phyloP scores from a whole-genome alignment of 768 basidiomycete species.

The Leucocoprinus sp. region DNA sequence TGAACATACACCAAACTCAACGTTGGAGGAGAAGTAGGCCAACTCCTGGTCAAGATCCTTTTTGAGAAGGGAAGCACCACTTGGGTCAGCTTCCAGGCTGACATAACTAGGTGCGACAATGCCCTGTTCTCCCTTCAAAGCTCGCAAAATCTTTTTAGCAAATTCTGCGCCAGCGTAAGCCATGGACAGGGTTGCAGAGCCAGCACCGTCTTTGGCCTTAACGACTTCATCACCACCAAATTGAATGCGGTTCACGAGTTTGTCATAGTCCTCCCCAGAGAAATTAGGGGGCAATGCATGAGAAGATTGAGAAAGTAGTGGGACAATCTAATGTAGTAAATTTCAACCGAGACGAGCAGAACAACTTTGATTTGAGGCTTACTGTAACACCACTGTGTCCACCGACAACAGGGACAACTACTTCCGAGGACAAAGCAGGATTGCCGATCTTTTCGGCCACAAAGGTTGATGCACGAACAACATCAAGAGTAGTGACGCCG shows the following conservation, averaged over 20 bases:
- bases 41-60: constrained; percentile 70
- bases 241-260: constrained; percentile 79
- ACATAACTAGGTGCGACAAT: constrained; percentile 83
- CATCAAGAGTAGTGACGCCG: constrained; percentile 97
- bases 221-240: constrained; percentile 98
- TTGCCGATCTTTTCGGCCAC: constrained; percentile 72
- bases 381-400: constrained; percentile 92
- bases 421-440: constrained; percentile 46
- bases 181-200: constrained; percentile 96
- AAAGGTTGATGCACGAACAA: constrained; percentile 96
- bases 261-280: constrained; percentile 38
- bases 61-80: constrained; percentile 65
- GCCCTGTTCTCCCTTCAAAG: constrained; percentile 81
- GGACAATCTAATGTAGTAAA: constrained; percentile 58
- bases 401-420: constrained; percentile 86
- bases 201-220: constrained; percentile 91
- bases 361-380: constrained; percentile 18
- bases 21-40: constrained; percentile 82
- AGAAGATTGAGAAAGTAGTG: constrained; percentile 85
- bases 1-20: constrained; percentile 77
- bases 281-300: constrained; percentile 61
- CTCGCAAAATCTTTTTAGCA: constrained; percentile 72
- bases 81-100: constrained; percentile 61
- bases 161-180: constrained; percentile 93
- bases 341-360: neutral